Evolutionary conservation across 129 eudicot genomes (phyloP), one percentile per base, ranked within the genome.

Genomic region (Lonicera japonica): DNA sequence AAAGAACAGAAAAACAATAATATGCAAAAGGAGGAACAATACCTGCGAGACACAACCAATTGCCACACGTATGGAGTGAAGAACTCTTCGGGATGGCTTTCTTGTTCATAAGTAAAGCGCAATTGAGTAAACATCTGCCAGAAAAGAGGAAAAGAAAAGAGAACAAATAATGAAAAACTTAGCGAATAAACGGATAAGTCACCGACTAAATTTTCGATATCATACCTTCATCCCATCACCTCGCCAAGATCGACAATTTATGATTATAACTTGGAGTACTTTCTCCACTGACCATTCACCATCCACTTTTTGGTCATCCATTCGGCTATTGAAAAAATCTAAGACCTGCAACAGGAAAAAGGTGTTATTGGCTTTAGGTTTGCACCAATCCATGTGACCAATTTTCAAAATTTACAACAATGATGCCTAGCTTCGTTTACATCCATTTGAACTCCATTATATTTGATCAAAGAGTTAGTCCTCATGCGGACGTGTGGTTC

Each of bases 271-370:
- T 80, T 92, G 75, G 64, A 92, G 96, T 56, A 87, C 98, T 70
- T 84, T 92, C 71, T 92, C 96, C 69, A 92, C 98, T 21, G 98
- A 92, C 96, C 96, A 92, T 68, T 92, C 95, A 34, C 89, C 98
- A 63, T 82, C 88, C 61, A 65, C 39, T 38, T 84, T 75, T 17
- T 87, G 98, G 54, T 90, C 83, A 76, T 92, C 98, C 84, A 92
- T 87, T 18, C 95, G 95, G 73, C 82, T 78, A 69, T 92, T 92
- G 65, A 92, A 92, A 69, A 84, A 92, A 61, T 87, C 96, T 59
- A 87, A 70, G 25, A 92, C 96, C 98, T 91, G 68, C 3, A 58
- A 55, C 38, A 56, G 24, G 50, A 41, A 54, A 61, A 66, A 52
- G 61, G 54, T 14, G 29, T n/a, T 57, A 65, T 66, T 54, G 66